Base-by-base conservation (phyloP, 1,284 basidiomycete genomes). In the Puccinia horiana region DNA sequence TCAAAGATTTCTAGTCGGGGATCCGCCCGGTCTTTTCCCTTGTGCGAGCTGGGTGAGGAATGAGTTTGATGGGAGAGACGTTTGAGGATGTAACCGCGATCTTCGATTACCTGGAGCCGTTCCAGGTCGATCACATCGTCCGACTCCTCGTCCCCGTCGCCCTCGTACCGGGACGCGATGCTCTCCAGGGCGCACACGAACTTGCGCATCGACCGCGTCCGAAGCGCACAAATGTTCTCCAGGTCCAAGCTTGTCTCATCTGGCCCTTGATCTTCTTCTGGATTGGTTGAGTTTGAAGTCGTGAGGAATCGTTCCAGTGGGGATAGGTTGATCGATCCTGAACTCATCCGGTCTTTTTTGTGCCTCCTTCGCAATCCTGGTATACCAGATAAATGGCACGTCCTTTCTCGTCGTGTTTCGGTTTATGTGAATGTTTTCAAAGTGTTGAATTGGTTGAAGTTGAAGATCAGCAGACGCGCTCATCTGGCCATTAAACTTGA, bases 91-190 rank as follows among this genome's bases (percentile, higher is more conserved):
- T 74, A 37, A 1, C 72, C 72, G 6, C 72, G 72, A 37, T 74
- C 72, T 37, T 74, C 72, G 20, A 74, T 54, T 0, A 74, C 72
- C 54, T 74, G 29, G 29, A 74, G 44, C 23, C n/a, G 47, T 8
- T 23, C 47, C 37, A 74, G 72, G 37, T 74, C 72, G 4, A 74
- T 23, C 54, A 74, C 72, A 20, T 74, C 72, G 54, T 74, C 72
- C 32, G 72, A 18, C 37, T 74, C 47, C 54, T 74, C 72, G 54
- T 74, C 72, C 47, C 72, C 72, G n/a, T 74, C 72, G 37, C 72
- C 72, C 54, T 52, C 47, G 44, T 74, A 74, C 26, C 44, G 47
- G 6, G 72, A 29, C 47, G 32, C 47, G 9, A 74, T 74, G n/a
- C 49, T 29, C 32, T 54, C 49, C 37, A 74, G 26, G 37, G 42